phyloP scores from a whole-genome alignment of 495 filamentous ascomycete species.

The Aspergillus mulundensis region DNA sequence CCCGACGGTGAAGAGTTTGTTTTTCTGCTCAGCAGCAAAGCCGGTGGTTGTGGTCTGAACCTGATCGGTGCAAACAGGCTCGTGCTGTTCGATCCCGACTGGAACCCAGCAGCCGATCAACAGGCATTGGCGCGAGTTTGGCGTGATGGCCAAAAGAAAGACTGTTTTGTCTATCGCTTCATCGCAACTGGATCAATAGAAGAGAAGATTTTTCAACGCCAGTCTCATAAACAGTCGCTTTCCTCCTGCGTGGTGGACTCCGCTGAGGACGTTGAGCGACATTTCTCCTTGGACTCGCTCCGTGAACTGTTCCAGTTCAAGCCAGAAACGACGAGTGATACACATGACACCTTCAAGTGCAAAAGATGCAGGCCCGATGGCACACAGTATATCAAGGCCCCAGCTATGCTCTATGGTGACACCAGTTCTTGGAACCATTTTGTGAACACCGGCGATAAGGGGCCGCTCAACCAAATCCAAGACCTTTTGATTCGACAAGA shows the following conservation, averaged over 20 bases:
- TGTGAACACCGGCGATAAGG: slow-evolving; percentile 66
- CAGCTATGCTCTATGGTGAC: slow-evolving; percentile 93
- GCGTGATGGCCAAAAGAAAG: slow-evolving; percentile 99
- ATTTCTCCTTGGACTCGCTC: slow-evolving; percentile 86
- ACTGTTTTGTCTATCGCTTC: slow-evolving; percentile 98
- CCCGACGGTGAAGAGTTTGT: slow-evolving; percentile 88
- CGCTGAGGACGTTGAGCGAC: slow-evolving; percentile 93
- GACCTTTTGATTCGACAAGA: slow-evolving; percentile 91
- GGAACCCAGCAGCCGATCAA: slow-evolving; percentile 98
- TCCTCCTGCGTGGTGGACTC: slow-evolving; percentile 97
- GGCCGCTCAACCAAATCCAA: slow-evolving; percentile 74
- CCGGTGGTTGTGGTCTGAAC: slow-evolving; percentile 95
- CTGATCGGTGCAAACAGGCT: slow-evolving; percentile 96
- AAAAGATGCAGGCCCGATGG: slow-evolving; percentile 89
- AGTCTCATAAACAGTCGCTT: slow-evolving; percentile 95
- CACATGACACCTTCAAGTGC: slow-evolving; percentile 98
- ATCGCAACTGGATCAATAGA: slow-evolving; percentile 98
- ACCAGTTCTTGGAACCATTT: slow-evolving; percentile 99
- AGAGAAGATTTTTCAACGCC: slow-evolving; percentile 98
- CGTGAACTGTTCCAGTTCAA: slow-evolving; percentile 93
- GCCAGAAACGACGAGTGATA: slow-evolving; percentile 79
- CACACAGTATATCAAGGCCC: slow-evolving; percentile 79
- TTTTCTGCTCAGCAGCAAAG: slow-evolving; percentile 93
- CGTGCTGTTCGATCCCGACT: slow-evolving; percentile 97
- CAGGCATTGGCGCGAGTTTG: slow-evolving; percentile 96